Conservation (phyloP, 495 filamentous ascomycete genomes). For the Amniculicola lignicola region DNA sequence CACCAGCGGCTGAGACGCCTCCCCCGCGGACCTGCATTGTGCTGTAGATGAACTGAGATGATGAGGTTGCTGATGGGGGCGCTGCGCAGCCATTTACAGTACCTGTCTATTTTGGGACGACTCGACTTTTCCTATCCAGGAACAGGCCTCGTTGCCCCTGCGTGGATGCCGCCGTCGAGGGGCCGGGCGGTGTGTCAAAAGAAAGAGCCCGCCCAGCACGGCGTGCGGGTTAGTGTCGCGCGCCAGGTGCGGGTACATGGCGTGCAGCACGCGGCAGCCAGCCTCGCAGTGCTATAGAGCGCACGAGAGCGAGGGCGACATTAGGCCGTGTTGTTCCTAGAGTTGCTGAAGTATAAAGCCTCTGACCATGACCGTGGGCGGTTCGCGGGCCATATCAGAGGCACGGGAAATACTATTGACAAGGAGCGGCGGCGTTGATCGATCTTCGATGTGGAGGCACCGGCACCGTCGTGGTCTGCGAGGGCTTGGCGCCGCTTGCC, state of each 20-base stretch:
- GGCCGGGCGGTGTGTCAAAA: neutral
- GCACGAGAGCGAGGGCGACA: too few species aligned
- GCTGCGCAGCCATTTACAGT: neutral
- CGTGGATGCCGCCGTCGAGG: neutral
- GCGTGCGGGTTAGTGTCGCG: too few species aligned
- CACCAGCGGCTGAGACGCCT: neutral
- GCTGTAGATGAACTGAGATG: constrained; percentile 1
- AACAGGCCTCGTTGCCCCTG: neutral
- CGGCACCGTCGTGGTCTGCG: neutral
- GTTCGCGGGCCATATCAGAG: neutral
- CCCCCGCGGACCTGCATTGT: constrained; percentile 27
- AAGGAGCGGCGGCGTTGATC: constrained; percentile 19
- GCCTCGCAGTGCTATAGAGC: too few species aligned
- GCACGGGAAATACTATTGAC: constrained; percentile 12
- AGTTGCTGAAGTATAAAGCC: too few species aligned
- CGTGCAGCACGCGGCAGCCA: too few species aligned
- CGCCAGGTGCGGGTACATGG: too few species aligned
- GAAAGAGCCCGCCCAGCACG: too few species aligned
- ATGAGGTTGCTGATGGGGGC: constrained; percentile 16
- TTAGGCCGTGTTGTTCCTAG: too few species aligned
- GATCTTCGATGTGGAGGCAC: constrained; percentile 30
- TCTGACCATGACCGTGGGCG: too few species aligned
- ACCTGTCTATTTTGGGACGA: constrained; percentile 22
- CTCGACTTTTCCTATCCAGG: neutral
- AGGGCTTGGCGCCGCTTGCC: neutral